Base-by-base conservation (phyloP, 2,329 filamentous ascomycete species). In the Xylogone sp. region DNA sequence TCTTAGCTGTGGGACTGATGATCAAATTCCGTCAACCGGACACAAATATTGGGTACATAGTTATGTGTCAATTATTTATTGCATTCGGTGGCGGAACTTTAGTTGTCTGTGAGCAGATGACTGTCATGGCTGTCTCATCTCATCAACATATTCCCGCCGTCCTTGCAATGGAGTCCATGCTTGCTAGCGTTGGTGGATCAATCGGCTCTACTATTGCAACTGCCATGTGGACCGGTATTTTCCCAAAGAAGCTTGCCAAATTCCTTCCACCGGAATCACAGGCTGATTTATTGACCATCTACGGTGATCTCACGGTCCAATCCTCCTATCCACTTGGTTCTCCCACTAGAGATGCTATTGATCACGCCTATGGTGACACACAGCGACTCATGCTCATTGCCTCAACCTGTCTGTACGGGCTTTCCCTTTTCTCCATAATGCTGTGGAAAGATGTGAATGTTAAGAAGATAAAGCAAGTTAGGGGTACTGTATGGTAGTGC, bases 151-250 rank as follows among this genome's bases (percentile, higher is more conserved):
- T 87, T 3, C 81, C 83, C 19, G 75, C 77, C 16, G 77, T 82
- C 45, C 75, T 85, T 9, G 82, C 83, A 8, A 73, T 88, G 46
- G 76, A 84, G 50, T 74, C 79, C 19, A 75, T 87, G 4, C 80
- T 83, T 31, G 75, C 79, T 56, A 78, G 77, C 53, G 75, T 87
- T 53, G 84, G 83, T 42, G 76, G 75, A 19, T 80, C 82, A 1
- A 71, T 86, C 10, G 83, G 83, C 1, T 73, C 73, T 1, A 78
- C 83, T 10, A 77, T 88, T 45, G 78, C 83, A 1, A 77, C 76
- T 0, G 83, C 84, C 9, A 82, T 89, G 53, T 88, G 84, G 82
- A 82, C 79, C 0, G 75, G 78, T 54, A 76, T 78, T 2, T 80
- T 88, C 60, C 59, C 62, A 0, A 51, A 42, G 1, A 62, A 61